Percentiles rank a stretch among this genome's conserved stretches.
Evolutionary conservation across 225 moss, liverwort and hornwort species (phyloP).

Genomic region (Neckera pumila): DNA sequence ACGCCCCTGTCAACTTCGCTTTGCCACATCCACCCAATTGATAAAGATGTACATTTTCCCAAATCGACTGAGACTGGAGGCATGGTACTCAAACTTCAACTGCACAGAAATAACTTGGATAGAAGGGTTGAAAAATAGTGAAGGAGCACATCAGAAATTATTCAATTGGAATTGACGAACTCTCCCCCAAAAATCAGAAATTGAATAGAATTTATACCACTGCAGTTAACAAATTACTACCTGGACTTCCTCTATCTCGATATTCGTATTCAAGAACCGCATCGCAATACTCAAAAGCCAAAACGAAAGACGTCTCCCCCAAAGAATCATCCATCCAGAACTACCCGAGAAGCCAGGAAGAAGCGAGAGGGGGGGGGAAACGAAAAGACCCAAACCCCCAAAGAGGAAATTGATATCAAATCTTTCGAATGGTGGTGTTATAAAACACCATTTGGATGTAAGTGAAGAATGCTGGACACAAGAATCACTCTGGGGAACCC

Average conservation of each 20-base stretch:
- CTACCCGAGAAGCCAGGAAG: not conserved
- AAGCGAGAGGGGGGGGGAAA: not conserved
- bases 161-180: too few relatives aligned
- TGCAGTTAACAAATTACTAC: rapidly evolving
- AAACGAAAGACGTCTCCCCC: too few relatives aligned
- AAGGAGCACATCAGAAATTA: too few relatives aligned
- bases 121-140: not conserved
- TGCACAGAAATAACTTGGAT: too few relatives aligned
- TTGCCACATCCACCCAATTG: too few relatives aligned
- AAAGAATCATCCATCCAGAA: too few relatives aligned
- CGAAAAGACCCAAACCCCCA: not conserved
- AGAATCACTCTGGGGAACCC: conserved; percentile 1
- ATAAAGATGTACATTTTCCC: too few relatives aligned
- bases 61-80: too few relatives aligned
- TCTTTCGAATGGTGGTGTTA: conserved; percentile 20
- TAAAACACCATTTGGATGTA: conserved; percentile 21
- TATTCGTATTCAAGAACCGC: not conserved
- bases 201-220: not conserved
- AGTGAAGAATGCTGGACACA: too few relatives aligned
- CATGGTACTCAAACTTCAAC: not conserved
- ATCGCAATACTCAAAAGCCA: too few relatives aligned
- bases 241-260: too few relatives aligned
- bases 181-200: too few relatives aligned
- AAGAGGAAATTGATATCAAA: not conserved
- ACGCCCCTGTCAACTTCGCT: rapidly evolving